Base-by-base conservation (phyloP, 2,329 filamentous ascomycete species). In the Botryosphaeria agaves region DNA sequence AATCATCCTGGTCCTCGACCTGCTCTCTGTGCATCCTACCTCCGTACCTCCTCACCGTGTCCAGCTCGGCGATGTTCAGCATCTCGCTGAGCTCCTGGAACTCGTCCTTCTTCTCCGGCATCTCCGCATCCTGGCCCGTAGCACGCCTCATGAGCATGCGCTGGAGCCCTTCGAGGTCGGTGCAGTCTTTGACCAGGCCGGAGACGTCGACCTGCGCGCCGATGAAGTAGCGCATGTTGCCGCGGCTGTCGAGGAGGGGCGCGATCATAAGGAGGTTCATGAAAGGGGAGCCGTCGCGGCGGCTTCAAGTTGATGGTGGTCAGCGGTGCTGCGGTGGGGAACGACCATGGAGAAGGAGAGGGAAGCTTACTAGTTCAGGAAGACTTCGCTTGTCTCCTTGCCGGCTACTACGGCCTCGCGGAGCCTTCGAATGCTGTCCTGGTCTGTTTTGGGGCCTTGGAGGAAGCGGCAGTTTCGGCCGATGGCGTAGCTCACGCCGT, bases 391-490 rank as follows among this genome's bases (percentile, higher is more conserved):
- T 38, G 76, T 69, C 41, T 84, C 78, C 39, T 69, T 64, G n/a
- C 75, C 74, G 1, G 61, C 65, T 5, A 59, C 49, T 7, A 77
- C 53, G 17, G 71, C 72, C 24, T 76, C 66, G 18, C 66, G 60
- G 7, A 85, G 57, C 31, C 80, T 61, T 32, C 60, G 53, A 0
- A 78, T 60, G 30, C 72, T 77, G 36, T 66, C 62, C 0, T 59
- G 60, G 38, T 76, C 76, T 5, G 78, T 83, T 41, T 67, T 69
- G 0, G 77, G 77, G 0, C 80, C 79, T 47, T 84, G 79, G 2
- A 85, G 63, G 42, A 85, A 84, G 5, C 79, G 70, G 41, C 79
- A 84, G 38, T 85, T 85, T 18, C 76, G 69, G 0, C 79, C 79
- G 12, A 85, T 66, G 3, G 73, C 68, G 45, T 84, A 81, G 33